phyloP scores from a whole-genome alignment of 192 early-diverging fungal species.

The Tieghemiomyces parasiticus region DNA sequence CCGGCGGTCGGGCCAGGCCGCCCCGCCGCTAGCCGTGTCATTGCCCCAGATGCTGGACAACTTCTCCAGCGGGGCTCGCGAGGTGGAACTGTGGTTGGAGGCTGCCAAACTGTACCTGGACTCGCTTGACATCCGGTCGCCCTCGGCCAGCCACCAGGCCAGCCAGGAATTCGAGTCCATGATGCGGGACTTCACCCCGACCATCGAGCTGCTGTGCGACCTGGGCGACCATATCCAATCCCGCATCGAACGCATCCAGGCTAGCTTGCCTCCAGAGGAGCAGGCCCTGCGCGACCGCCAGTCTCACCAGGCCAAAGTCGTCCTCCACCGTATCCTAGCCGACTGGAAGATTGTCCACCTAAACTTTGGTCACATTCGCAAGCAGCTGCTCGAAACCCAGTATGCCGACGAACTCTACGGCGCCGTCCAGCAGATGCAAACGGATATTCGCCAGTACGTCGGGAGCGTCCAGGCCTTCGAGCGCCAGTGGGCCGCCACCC shows the following conservation, averaged over 20 bases:
- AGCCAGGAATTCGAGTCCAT: slow-evolving; percentile 10
- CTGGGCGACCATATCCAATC: slow-evolving; percentile 4
- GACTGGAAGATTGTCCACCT: slow-evolving; percentile 5
- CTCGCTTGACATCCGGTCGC: not conserved
- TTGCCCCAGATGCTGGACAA: slow-evolving; percentile 13
- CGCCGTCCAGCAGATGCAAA: slow-evolving; percentile 5
- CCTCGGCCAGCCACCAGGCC: not conserved
- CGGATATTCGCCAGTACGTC: slow-evolving; percentile 8
- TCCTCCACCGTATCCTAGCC: slow-evolving; percentile 4
- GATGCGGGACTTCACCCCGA: slow-evolving; percentile 11
- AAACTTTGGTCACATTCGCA: not conserved
- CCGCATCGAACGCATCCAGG: slow-evolving; percentile 5
- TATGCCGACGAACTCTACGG: slow-evolving; percentile 4
- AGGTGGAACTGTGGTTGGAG: slow-evolving; percentile 12
- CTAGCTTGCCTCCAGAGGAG: slow-evolving; percentile 7
- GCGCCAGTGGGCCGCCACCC: slow-evolving; percentile 8
- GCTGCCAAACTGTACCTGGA: slow-evolving; percentile 11
- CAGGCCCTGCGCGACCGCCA: slow-evolving; percentile 2
- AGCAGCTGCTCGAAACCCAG: slow-evolving; percentile 8
- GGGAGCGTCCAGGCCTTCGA: slow-evolving; percentile 8
- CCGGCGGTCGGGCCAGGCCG: no score
- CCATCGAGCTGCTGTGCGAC: slow-evolving; percentile 10
- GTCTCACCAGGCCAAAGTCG: not conserved
- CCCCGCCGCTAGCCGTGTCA: not conserved
- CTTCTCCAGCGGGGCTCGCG: slow-evolving; percentile 6